Evolutionary conservation across 768 basidiomycete species (phyloP).

Genomic region (Tremella yokohamensis): DNA sequence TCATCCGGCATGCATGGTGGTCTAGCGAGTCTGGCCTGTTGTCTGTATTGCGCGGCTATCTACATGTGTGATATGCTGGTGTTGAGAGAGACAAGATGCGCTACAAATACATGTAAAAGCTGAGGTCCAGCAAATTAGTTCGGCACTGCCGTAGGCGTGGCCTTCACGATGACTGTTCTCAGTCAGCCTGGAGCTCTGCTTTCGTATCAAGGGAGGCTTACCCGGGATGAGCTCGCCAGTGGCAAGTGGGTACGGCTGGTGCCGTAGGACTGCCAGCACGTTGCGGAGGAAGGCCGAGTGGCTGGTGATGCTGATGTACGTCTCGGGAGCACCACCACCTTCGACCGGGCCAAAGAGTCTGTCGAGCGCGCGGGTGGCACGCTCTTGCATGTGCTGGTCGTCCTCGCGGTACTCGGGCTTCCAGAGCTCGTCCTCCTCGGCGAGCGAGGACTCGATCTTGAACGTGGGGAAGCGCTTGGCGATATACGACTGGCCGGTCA

Average conservation of each 20-base stretch:
- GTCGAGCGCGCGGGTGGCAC: slow-evolving; percentile 38
- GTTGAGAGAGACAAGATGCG: too few relatives aligned
- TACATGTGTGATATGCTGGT: too few relatives aligned
- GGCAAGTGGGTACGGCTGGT: slow-evolving; percentile 40
- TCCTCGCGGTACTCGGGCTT: slow-evolving; percentile 44
- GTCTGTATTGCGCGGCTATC: too few relatives aligned
- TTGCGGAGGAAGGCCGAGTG: slow-evolving; percentile 45
- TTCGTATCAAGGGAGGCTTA: too few relatives aligned
- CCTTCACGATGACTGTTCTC: not conserved
- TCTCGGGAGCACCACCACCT: slow-evolving; percentile 32
- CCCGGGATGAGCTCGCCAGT: slow-evolving; percentile 50
- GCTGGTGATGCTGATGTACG: slow-evolving; percentile 45
- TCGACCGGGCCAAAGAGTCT: slow-evolving; percentile 30
- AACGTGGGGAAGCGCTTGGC: slow-evolving; percentile 40
- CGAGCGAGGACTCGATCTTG: slow-evolving; percentile 40
- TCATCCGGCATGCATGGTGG: too few relatives aligned
- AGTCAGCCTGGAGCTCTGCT: too few relatives aligned
- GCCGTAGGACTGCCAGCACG: slow-evolving; percentile 41
- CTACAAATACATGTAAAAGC: too few relatives aligned
- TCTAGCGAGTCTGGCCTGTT: too few relatives aligned
- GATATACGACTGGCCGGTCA: slow-evolving; percentile 32
- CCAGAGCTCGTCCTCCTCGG: slow-evolving; percentile 48
- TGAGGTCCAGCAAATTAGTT: too few relatives aligned
- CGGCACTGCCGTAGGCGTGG: not conserved
- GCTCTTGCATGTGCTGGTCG: slow-evolving; percentile 40